phyloP scores from a whole-genome alignment of 345 rosid genomes.

The Cardamine occulta region DNA sequence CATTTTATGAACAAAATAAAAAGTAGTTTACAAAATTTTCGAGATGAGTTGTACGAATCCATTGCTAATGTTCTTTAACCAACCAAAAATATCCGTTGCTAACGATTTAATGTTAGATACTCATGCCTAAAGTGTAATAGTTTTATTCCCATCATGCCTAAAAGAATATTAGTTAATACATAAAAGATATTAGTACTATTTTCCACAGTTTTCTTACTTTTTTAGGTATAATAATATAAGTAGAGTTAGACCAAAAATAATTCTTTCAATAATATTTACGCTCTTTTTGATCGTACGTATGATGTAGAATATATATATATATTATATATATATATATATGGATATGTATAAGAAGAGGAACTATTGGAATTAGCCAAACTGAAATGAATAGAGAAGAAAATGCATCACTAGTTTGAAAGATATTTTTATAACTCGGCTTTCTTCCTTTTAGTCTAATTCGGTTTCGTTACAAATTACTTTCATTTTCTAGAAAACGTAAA shows the following conservation, averaged over 20 bases:
- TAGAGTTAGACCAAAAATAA: conserved; percentile 2
- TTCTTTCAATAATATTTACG: not conserved
- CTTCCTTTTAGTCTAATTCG: not conserved
- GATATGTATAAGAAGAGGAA: not conserved
- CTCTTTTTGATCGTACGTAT: not conserved
- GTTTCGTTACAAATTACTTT: not conserved
- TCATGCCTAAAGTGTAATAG: not conserved
- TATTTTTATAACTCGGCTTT: not conserved
- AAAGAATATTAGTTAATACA: not conserved
- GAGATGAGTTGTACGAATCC: not conserved
- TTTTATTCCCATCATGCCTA: conserved; percentile 7
- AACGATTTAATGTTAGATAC: not conserved
- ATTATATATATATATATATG: not conserved
- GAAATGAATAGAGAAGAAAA: not conserved
- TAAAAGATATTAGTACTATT: not conserved
- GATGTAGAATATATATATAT: not conserved
- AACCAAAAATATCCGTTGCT: not conserved
- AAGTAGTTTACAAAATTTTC: not conserved
- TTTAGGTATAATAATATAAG: not conserved
- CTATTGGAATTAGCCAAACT: not conserved
- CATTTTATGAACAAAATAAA: conserved; percentile 4
- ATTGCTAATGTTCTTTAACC: not conserved
- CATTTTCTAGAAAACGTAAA: not conserved
- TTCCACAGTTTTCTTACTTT: conserved; percentile 21
- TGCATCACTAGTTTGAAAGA: not conserved